Conservation (phyloP, 768 basidiomycete genomes). For the Suillus variegatus region DNA sequence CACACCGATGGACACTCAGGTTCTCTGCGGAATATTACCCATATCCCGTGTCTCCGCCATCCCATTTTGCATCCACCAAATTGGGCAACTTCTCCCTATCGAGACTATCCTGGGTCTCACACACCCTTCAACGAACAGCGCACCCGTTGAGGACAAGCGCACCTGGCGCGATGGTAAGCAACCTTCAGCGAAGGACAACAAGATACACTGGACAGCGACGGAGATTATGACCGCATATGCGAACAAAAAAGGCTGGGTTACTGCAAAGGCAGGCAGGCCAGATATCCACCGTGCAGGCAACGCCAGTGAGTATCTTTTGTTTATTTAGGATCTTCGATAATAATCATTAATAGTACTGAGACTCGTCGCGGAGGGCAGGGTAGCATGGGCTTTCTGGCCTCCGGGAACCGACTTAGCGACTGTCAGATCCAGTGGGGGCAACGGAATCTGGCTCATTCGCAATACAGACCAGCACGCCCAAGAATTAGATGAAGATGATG, state of each 20-base stretch:
- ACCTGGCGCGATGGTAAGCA: constrained; percentile 68
- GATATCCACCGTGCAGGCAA: constrained; percentile 91
- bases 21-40: constrained; percentile 69
- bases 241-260: constrained; percentile 76
- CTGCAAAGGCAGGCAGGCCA: constrained; percentile 87
- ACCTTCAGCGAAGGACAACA: constrained; percentile 19
- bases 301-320: constrained; percentile 59
- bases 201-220: constrained; percentile 75
- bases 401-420: constrained; percentile 40
- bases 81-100: constrained; percentile 69
- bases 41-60: constrained; percentile 85
- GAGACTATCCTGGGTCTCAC: constrained; percentile 66
- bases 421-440: constrained; percentile 28
- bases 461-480: constrained; percentile 23
- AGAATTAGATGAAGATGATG: constrained; percentile 22
- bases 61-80: constrained; percentile 77
- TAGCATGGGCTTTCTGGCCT: constrained; percentile 89
- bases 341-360: constrained; percentile 61
- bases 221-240: constrained; percentile 83
- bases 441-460: constrained; percentile 62
- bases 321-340: neutral
- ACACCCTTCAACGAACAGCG: constrained; percentile 44
- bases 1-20: constrained; percentile 80
- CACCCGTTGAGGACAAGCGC: constrained; percentile 59
- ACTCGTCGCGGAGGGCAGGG: constrained; percentile 75